Evolutionary conservation across 1,284 basidiomycete genomes (phyloP).

Genomic region (Leccinum griseonigrum): DNA sequence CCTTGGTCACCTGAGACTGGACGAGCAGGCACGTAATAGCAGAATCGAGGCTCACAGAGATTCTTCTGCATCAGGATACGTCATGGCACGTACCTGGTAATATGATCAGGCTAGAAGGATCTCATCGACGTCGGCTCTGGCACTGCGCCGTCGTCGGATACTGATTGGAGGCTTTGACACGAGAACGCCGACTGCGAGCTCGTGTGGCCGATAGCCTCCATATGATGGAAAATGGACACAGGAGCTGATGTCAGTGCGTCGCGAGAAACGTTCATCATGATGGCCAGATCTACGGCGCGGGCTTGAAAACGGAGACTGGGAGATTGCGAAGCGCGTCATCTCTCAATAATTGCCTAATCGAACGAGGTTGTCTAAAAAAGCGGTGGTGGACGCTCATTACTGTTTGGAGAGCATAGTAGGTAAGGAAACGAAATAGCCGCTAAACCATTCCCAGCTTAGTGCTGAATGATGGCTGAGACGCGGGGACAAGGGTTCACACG

Average conservation of each 20-base stretch:
- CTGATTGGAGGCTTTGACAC: slow-evolving; percentile 4
- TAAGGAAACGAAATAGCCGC: slow-evolving; percentile 11
- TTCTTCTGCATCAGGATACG: slow-evolving; percentile 5
- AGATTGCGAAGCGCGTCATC: slow-evolving; percentile 24
- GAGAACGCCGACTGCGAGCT: slow-evolving; percentile 10
- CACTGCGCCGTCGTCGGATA: slow-evolving; percentile 8
- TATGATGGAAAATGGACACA: slow-evolving; percentile 20
- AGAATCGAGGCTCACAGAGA: not conserved
- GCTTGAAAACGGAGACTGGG: slow-evolving; percentile 13
- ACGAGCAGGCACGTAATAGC: too few species aligned
- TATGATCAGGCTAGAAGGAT: slow-evolving; percentile 10
- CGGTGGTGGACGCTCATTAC: slow-evolving; percentile 8
- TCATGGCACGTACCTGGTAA: slow-evolving; percentile 8
- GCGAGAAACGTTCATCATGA: slow-evolving; percentile 19
- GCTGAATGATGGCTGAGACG: not conserved
- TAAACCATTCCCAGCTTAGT: slow-evolving; percentile 12
- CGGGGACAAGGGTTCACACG: slow-evolving; percentile 11
- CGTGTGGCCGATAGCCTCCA: slow-evolving; percentile 12
- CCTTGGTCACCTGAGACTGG: too few species aligned
- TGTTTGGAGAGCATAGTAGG: not conserved
- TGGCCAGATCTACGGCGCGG: slow-evolving; percentile 16
- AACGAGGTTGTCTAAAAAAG: slow-evolving; percentile 12
- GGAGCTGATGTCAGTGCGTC: slow-evolving; percentile 11
- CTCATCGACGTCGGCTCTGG: slow-evolving; percentile 7
- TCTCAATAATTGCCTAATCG: slow-evolving; percentile 16